These are phyloP conservation scores for Brettanomyces custersianus DNA, from an alignment of 805 yeast genomes.

Conservation along the genomic window DNA sequence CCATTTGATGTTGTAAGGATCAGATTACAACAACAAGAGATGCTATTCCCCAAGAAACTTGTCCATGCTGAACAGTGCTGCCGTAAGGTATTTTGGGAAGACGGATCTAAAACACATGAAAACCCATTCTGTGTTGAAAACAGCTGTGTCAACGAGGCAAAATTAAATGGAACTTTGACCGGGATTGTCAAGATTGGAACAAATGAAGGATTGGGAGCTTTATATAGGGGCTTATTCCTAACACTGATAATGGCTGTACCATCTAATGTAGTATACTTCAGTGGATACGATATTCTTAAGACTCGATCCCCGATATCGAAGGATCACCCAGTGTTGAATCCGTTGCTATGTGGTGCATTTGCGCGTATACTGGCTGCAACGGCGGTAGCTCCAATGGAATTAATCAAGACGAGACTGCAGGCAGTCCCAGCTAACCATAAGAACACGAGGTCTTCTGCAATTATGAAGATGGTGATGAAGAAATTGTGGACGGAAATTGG, in stretches of 20 bases:
- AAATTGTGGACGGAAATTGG: conserved; percentile 34
- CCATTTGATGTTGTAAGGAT: conserved; percentile 78
- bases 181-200: conserved; percentile 59
- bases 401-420: conserved; percentile 81
- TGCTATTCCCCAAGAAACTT: conserved; percentile 33
- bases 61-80: conserved; percentile 25
- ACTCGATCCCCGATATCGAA: conserved; percentile 55
- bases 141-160: conserved; percentile 32
- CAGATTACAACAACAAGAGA: conserved; percentile 68
- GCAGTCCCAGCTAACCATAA: conserved; percentile 53
- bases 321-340: conserved; percentile 39
- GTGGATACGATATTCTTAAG: conserved; percentile 82
- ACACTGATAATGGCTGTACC: conserved; percentile 88
- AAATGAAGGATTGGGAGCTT: conserved; percentile 65
- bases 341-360: conserved; percentile 74
- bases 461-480: conserved; percentile 36
- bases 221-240: conserved; percentile 85
- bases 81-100: conserved; percentile 28
- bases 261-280: conserved; percentile 85
- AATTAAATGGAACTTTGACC: conserved; percentile 61
- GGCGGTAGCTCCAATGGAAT: conserved; percentile 77
- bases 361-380: conserved; percentile 84
- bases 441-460: conserved; percentile 20
- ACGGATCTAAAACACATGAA: conserved; percentile 10
- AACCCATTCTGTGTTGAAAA: conserved; percentile 27